Evolutionary conservation across 257 asterid species (phyloP).

Genomic region (Scutellaria galericulata): DNA sequence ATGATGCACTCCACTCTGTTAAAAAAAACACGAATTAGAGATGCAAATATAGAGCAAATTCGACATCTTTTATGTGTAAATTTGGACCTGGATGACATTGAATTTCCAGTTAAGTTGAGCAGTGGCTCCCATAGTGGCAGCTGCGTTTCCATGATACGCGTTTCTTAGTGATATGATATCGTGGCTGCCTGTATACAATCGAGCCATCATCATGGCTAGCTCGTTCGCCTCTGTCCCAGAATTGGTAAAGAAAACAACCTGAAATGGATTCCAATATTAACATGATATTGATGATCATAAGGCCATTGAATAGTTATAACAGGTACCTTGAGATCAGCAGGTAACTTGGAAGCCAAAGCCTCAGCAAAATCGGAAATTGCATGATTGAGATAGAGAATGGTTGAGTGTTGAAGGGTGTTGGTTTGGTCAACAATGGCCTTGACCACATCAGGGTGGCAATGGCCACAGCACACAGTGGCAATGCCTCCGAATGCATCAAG

Average conservation of each 20-base stretch:
- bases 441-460: constrained; percentile 82
- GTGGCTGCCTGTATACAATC: constrained; percentile 61
- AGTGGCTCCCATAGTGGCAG: constrained; percentile 77
- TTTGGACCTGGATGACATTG: constrained; percentile 64
- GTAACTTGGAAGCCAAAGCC: constrained; percentile 72
- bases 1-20: constrained; percentile 80
- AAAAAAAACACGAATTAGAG: background rate
- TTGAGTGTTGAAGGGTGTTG: constrained; percentile 62
- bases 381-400: constrained; percentile 67
- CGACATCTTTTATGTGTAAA: too few relatives aligned
- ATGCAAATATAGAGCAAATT: too few relatives aligned
- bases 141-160: constrained; percentile 79
- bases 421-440: constrained; percentile 66
- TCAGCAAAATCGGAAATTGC: constrained; percentile 76
- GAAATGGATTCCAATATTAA: constrained; percentile 5
- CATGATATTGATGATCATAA: background rate
- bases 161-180: constrained; percentile 73
- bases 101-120: constrained; percentile 78
- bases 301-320: background rate
- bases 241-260: constrained; percentile 80
- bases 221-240: constrained; percentile 89
- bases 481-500: constrained; percentile 78
- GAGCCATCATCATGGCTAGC: constrained; percentile 78
- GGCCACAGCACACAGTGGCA: constrained; percentile 81
- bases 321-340: constrained; percentile 71